A percentile compares a stretch with the other conserved stretches of the same genome.
phyloP scores from a whole-genome alignment of 2,329 filamentous ascomycete species.

The Ophiocordyceps camponoti-rufipedis region DNA sequence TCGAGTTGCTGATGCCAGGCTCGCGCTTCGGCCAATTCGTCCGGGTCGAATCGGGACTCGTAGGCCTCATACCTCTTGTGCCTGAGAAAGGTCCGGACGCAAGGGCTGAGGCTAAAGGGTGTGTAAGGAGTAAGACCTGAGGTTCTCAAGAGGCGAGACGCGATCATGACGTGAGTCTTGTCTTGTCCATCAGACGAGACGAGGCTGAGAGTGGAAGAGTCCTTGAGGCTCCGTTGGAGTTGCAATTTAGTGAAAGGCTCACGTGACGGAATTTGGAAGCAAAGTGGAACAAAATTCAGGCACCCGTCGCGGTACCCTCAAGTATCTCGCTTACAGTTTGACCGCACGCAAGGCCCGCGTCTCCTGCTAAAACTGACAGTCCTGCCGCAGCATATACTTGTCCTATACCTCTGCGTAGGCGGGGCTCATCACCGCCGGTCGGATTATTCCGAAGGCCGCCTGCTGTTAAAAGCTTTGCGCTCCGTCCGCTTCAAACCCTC shows the following conservation, averaged over 20 bases:
- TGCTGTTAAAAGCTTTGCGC: not conserved
- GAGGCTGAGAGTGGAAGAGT: not conserved
- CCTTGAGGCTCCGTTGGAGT: not conserved
- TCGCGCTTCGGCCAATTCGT: slow-evolving; percentile 30
- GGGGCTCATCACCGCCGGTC: not conserved
- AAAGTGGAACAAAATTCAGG: too few species aligned
- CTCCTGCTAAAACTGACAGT: not conserved
- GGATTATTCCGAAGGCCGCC: not conserved
- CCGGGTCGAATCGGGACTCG: slow-evolving; percentile 29
- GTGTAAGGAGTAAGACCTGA: not conserved
- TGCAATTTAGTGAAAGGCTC: not conserved
- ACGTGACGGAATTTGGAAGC: not conserved
- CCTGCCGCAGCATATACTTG: not conserved
- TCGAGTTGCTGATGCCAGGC: slow-evolving; percentile 30
- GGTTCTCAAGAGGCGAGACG: not conserved
- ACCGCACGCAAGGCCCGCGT: not conserved
- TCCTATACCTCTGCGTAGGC: not conserved
- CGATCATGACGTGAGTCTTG: not conserved
- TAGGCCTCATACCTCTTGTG: slow-evolving; percentile 26
- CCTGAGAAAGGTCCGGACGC: not conserved
- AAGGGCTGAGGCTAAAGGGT: not conserved
- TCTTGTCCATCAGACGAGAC: too few species aligned
- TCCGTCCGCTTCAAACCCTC: not conserved
- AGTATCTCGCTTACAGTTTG: not conserved
- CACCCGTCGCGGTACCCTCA: not conserved